Evolutionary conservation across 2,329 filamentous ascomycete species (phyloP).

Genomic region (Geoglossum cookeanum): DNA sequence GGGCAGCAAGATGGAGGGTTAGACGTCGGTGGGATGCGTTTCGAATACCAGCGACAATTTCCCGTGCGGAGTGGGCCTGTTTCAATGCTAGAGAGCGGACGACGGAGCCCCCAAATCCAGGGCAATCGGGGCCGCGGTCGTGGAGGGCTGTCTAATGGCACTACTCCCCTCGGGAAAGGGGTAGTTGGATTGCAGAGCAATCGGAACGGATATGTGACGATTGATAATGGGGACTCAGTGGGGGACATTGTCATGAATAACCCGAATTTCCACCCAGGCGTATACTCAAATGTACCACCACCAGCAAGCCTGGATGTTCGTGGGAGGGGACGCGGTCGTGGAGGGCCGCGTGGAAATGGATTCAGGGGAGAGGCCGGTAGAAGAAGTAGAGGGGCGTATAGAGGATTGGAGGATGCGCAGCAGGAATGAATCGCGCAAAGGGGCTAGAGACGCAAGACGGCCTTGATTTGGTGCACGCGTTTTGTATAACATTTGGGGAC

Average conservation of each 20-base stretch:
- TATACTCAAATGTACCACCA: constrained; percentile 31
- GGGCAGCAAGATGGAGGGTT: constrained; percentile 20
- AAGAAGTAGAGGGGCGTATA: constrained; percentile 7
- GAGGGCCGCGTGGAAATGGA: constrained; percentile 17
- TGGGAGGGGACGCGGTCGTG: constrained; percentile 18
- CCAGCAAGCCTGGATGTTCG: constrained; percentile 23
- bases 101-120: background rate
- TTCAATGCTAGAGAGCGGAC: background rate
- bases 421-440: background rate
- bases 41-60: background rate
- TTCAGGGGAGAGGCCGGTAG: constrained; percentile 10
- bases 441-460: background rate
- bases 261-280: constrained; percentile 35
- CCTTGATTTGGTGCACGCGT: background rate
- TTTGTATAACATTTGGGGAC: background rate
- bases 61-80: background rate
- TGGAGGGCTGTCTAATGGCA: constrained; percentile 10
- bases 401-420: constrained; percentile 6
- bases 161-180: constrained; percentile 15
- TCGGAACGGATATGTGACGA: constrained; percentile 24
- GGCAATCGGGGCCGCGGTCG: constrained; percentile 2
- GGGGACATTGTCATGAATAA: constrained; percentile 36
- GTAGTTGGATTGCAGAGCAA: constrained; percentile 14
- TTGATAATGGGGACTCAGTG: constrained; percentile 30
- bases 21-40: constrained; percentile 13